Conservation (phyloP, 139 green algal species). For the Coelastrella sp. region DNA sequence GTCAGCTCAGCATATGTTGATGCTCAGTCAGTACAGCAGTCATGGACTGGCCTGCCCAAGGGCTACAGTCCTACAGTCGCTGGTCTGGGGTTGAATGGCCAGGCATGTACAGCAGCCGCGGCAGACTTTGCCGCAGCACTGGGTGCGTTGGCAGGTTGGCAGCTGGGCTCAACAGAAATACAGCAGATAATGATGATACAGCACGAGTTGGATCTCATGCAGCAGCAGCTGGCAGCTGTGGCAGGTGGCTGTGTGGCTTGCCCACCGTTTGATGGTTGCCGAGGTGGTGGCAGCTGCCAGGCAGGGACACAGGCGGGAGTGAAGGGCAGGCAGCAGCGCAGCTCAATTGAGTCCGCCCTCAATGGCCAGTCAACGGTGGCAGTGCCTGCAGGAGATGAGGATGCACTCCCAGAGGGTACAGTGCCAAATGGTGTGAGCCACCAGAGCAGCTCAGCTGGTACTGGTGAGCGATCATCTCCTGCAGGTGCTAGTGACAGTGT, state of each 20-base stretch:
- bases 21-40: background rate
- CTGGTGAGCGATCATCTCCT: background rate
- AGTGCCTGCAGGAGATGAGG: too few relatives aligned
- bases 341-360: too few relatives aligned
- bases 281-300: background rate
- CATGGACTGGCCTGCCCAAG: background rate
- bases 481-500: background rate
- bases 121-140: background rate
- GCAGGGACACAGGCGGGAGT: background rate
- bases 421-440: too few relatives aligned
- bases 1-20: background rate
- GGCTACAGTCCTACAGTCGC: background rate
- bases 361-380: too few relatives aligned
- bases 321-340: background rate
- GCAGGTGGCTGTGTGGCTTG: background rate
- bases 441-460: background rate
- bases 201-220: slow-evolving; percentile 24
- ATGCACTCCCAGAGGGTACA: too few relatives aligned
- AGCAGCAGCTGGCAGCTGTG: slow-evolving; percentile 20
- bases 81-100: background rate
- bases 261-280: background rate
- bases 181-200: slow-evolving; percentile 36
- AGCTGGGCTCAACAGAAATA: slow-evolving; percentile 11
- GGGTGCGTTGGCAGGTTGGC: slow-evolving; percentile 2
- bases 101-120: background rate